A percentile compares a stretch with the other conserved stretches of the same genome.
These are phyloP conservation scores for Nepenthes alata DNA, from an alignment of 179 eudicot species.

Conservation along the genomic window DNA sequence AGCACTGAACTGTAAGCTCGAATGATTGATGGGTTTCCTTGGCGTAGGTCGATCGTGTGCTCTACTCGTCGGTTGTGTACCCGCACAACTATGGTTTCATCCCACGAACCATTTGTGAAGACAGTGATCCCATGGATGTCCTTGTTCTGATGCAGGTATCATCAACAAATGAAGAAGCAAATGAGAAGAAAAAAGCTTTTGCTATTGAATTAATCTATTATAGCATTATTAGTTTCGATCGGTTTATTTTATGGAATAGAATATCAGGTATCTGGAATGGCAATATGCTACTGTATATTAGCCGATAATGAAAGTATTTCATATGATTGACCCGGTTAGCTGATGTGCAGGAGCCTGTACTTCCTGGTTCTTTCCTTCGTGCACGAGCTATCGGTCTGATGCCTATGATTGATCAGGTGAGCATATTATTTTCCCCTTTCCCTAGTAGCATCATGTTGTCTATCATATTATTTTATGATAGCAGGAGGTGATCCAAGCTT, in stretches of 20 bases:
- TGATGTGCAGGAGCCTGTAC: conserved; percentile 59
- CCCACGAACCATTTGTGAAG: conserved; percentile 83
- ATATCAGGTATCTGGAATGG: no score
- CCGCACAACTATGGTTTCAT: conserved; percentile 93
- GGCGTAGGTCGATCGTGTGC: conserved; percentile 70
- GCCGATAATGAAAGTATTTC: no score
- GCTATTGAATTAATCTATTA: neutral
- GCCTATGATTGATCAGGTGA: conserved; percentile 98
- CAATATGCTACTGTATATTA: no score
- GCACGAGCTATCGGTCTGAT: conserved; percentile 92
- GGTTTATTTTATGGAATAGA: no score
- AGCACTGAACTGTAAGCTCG: neutral
- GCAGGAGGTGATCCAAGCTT: no score
- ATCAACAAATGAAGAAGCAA: no score
- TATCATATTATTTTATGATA: no score
- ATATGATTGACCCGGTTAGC: neutral
- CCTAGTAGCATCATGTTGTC: no score
- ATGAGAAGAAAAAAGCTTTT: no score
- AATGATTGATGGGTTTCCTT: neutral
- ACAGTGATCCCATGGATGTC: conserved; percentile 85
- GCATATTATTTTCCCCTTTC: neutral
- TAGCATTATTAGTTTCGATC: neutral
- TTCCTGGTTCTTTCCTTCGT: conserved; percentile 78
- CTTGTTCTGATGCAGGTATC: conserved; percentile 85
- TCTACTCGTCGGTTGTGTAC: conserved; percentile 87